phyloP scores from a whole-genome alignment of 139 green algal species.

The Klebsormidium nitens region DNA sequence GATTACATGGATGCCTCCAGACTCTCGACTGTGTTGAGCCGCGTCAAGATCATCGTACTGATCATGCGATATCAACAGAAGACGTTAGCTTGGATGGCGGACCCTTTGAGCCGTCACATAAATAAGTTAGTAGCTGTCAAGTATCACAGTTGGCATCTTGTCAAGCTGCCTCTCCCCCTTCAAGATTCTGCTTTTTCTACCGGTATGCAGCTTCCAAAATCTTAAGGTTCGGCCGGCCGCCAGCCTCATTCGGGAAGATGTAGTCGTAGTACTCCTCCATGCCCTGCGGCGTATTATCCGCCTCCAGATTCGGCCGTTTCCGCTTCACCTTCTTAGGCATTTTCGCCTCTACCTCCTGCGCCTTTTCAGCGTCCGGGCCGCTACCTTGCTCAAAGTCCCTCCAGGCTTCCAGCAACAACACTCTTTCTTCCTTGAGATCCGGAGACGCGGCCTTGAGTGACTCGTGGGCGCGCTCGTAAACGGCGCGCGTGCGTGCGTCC shows the following conservation, averaged over 20 bases:
- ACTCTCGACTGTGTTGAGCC: no score
- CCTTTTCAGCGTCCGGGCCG: conserved; percentile 26
- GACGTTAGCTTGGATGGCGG: no score
- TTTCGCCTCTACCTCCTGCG: conserved; percentile 65
- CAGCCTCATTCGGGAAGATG: conserved; percentile 88
- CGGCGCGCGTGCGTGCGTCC: no score
- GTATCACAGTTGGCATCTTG: no score
- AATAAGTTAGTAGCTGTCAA: no score
- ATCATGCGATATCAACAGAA: no score
- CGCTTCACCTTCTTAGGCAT: conserved; percentile 92
- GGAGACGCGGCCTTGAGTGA: conserved; percentile 55
- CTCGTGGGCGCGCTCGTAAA: conserved; percentile 40
- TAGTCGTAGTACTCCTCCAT: conserved; percentile 93
- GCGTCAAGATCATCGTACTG: no score
- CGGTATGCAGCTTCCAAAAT: conserved; percentile 86
- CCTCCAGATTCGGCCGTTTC: conserved; percentile 71
- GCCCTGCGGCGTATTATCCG: conserved; percentile 54
- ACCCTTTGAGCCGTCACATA: no score
- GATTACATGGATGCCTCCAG: no score
- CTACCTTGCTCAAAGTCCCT: conserved; percentile 41
- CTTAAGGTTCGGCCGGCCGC: conserved; percentile 78
- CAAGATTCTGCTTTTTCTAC: conserved; percentile 90
- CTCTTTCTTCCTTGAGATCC: conserved; percentile 90
- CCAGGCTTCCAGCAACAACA: conserved; percentile 87
- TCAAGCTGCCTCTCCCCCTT: no score